phyloP scores from a whole-genome alignment of 2,329 filamentous ascomycete genomes.

The Aspergillus sclerotialis region DNA sequence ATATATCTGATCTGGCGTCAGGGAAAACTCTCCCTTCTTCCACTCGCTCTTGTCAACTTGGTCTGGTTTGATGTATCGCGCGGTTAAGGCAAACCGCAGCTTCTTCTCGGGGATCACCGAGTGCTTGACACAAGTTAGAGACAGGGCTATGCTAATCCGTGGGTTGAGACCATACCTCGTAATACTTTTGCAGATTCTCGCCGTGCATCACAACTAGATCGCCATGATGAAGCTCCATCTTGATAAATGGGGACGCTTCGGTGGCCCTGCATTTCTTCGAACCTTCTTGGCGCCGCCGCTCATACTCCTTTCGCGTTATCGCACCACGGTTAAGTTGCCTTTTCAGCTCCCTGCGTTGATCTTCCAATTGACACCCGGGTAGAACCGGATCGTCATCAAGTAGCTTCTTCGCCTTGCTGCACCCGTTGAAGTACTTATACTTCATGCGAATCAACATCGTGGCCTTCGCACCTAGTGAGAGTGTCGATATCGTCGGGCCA shows the following conservation, averaged over 20 bases:
- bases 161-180: constrained; percentile 34
- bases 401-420: constrained; percentile 10
- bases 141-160: neutral
- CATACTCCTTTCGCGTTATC: constrained; percentile 16
- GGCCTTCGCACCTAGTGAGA: constrained; percentile 47
- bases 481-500: constrained; percentile 49
- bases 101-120: constrained; percentile 21
- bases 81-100: constrained; percentile 30
- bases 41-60: constrained; percentile 13
- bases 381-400: constrained; percentile 25
- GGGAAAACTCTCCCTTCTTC: constrained; percentile 21
- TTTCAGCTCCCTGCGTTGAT: constrained; percentile 18
- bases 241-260: constrained; percentile 28
- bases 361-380: constrained; percentile 20
- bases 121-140: constrained; percentile 17
- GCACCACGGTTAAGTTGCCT: constrained; percentile 8
- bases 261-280: constrained; percentile 17
- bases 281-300: constrained; percentile 16
- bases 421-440: constrained; percentile 36
- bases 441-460: constrained; percentile 52
- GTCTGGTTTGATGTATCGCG: constrained; percentile 25
- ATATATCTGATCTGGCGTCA: constrained; percentile 20
- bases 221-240: constrained; percentile 47
- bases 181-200: constrained; percentile 46
- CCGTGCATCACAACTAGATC: constrained; percentile 55